Evolutionary conservation across 257 asterid species (phyloP).

Genomic region (Gentiana dahurica): DNA sequence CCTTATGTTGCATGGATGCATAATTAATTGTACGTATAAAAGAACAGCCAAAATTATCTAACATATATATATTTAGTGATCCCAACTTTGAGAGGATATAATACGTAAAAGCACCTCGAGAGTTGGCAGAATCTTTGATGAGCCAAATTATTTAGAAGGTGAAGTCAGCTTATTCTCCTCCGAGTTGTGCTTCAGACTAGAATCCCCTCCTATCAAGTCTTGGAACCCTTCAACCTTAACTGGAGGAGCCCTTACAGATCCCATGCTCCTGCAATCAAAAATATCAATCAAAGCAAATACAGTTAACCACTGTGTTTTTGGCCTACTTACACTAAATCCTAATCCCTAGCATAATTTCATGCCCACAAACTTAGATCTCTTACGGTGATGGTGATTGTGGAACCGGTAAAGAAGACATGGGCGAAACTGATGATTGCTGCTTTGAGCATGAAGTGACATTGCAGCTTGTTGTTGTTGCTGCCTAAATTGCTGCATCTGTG

Average conservation of each 20-base stretch:
- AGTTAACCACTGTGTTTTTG: no score
- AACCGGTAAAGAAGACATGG: constrained; percentile 52
- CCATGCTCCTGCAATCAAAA: constrained; percentile 45
- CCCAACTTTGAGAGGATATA: not conserved
- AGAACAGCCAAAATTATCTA: no score
- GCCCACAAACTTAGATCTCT: constrained; percentile 10
- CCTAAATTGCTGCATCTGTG: constrained; percentile 41
- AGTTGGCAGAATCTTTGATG: not conserved
- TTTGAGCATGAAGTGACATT: constrained; percentile 52
- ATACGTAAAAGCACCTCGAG: not conserved
- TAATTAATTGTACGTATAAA: not conserved
- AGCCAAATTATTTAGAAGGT: constrained; percentile 36
- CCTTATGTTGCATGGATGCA: not conserved
- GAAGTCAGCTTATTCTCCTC: constrained; percentile 85
- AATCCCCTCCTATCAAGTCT: constrained; percentile 79
- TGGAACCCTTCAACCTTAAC: constrained; percentile 98
- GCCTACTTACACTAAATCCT: not conserved
- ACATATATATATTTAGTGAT: no score
- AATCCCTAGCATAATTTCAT: not conserved
- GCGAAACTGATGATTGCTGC: constrained; percentile 50
- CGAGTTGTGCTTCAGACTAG: constrained; percentile 61
- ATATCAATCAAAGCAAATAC: constrained; percentile 2
- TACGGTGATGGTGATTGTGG: constrained; percentile 85
- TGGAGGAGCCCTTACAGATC: constrained; percentile 87
- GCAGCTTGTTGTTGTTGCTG: constrained; percentile 69